These are phyloP conservation scores for Collybia nuda DNA, from an alignment of 768 basidiomycete genomes.

Conservation along the genomic window DNA sequence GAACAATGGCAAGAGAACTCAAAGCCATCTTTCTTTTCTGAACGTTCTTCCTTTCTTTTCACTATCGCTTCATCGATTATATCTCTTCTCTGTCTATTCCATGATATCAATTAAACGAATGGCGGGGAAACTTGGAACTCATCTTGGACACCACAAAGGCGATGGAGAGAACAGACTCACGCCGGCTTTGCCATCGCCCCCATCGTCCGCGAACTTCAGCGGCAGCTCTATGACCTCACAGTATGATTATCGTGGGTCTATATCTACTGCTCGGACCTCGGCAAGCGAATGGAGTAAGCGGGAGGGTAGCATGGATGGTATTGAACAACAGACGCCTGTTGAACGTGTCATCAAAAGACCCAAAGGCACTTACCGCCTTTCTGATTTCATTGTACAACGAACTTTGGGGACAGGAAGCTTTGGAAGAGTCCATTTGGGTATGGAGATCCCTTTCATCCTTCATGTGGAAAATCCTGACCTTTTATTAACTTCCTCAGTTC, in stretches of 20 bases:
- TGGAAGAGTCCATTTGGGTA: constrained; percentile 92
- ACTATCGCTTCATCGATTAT: constrained; percentile 7
- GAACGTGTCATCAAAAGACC: constrained; percentile 40
- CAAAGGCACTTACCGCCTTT: constrained; percentile 68
- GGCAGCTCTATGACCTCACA: constrained; percentile 28
- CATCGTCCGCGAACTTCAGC: constrained; percentile 29
- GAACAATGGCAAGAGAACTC: constrained; percentile 26
- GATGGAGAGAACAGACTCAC: constrained; percentile 18
- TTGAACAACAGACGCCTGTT: constrained; percentile 24
- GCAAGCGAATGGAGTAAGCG: constrained; percentile 46
- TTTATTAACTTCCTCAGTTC: constrained; percentile 45
- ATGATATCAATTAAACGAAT: constrained; percentile 45
- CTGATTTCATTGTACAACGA: constrained; percentile 79
- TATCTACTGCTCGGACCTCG: constrained; percentile 70
- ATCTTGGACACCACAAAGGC: constrained; percentile 32
- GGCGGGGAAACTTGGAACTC: constrained; percentile 46
- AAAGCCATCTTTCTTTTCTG: constrained; percentile 14
- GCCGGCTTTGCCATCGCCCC: constrained; percentile 25
- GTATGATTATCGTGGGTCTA: constrained; percentile 61
- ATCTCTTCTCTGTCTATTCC: constrained; percentile 5
- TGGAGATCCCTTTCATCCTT: constrained; percentile 8
- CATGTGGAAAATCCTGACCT: constrained; percentile 8
- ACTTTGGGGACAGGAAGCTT: constrained; percentile 95
- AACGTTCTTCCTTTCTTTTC: constrained; percentile 7
- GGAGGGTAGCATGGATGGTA: constrained; percentile 33